Evolutionary conservation across 2,329 filamentous ascomycete species (phyloP).

Genomic region (Pestalotiopsis sp.): DNA sequence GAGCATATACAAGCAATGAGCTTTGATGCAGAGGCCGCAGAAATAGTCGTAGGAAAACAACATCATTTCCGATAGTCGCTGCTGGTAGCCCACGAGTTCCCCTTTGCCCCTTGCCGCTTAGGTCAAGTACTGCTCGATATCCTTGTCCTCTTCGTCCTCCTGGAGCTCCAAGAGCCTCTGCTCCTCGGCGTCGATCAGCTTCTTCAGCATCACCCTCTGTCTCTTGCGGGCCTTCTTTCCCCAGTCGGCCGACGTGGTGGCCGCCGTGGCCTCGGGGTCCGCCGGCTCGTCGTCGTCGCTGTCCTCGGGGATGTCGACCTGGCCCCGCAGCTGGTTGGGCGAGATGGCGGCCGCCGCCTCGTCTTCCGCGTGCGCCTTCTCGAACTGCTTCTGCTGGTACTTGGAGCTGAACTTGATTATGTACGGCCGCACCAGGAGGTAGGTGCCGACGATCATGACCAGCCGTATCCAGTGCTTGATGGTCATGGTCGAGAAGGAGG

Average conservation of each 20-base stretch:
- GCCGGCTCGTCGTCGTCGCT: slow-evolving; percentile 51
- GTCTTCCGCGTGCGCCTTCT: slow-evolving; percentile 54
- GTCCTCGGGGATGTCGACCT: slow-evolving; percentile 55
- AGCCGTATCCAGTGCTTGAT: slow-evolving; percentile 67
- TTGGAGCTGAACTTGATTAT: slow-evolving; percentile 68
- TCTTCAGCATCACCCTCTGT: slow-evolving; percentile 68
- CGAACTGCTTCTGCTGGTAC: slow-evolving; percentile 65
- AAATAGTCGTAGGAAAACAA: neutral
- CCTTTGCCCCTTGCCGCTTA: slow-evolving; percentile 6
- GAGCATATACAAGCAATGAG: neutral
- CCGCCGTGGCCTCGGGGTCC: slow-evolving; percentile 38
- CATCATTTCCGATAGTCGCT: neutral
- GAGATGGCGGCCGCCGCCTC: slow-evolving; percentile 58
- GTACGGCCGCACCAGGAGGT: slow-evolving; percentile 74
- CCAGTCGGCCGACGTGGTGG: slow-evolving; percentile 60
- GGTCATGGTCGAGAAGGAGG: slow-evolving; percentile 53
- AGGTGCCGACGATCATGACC: slow-evolving; percentile 71
- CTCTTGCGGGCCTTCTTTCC: slow-evolving; percentile 71
- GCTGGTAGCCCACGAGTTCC: neutral
- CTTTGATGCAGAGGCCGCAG: neutral
- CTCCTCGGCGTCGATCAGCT: slow-evolving; percentile 66
- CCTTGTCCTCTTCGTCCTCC: slow-evolving; percentile 72
- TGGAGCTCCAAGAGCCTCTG: slow-evolving; percentile 54
- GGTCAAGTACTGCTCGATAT: slow-evolving; percentile 71
- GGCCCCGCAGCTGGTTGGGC: slow-evolving; percentile 65